phyloP scores from a whole-genome alignment of 805 yeast species.

The Lipomyces starkeyi region DNA sequence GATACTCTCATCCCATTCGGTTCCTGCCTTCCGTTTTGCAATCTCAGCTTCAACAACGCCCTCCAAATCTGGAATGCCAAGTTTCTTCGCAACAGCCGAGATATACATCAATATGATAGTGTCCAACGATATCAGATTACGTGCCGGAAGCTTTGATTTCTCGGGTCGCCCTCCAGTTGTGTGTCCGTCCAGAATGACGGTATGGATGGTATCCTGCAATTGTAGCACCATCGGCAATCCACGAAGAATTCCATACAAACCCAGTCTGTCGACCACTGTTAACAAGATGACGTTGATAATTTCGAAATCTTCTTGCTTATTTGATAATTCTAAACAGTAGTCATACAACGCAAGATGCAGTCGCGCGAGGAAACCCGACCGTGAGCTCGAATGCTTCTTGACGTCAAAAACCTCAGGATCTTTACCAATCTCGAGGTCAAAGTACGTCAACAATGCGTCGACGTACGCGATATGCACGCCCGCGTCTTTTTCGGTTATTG shows the following conservation, averaged over 20 bases:
- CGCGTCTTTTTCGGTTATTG: conserved; percentile 14
- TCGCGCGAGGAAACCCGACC: conserved; percentile 22
- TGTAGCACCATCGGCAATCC: conserved; percentile 35
- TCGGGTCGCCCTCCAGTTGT: neutral
- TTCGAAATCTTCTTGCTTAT: conserved; percentile 38
- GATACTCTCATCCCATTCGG: conserved; percentile 16
- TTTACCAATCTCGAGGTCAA: conserved; percentile 18
- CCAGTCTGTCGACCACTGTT: conserved; percentile 21
- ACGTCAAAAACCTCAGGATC: conserved; percentile 6
- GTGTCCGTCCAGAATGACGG: neutral
- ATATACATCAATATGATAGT: conserved; percentile 21
- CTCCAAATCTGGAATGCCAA: conserved; percentile 11
- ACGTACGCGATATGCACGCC: conserved; percentile 26
- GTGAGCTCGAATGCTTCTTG: conserved; percentile 8
- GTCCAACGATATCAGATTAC: conserved; percentile 15
- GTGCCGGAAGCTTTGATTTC: conserved; percentile 2
- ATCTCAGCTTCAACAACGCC: conserved; percentile 14
- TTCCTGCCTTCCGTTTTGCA: conserved; percentile 2
- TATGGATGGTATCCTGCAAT: conserved; percentile 25
- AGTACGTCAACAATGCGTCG: conserved; percentile 27
- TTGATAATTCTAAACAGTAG: conserved; percentile 15
- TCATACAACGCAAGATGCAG: conserved; percentile 25
- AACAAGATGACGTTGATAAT: conserved; percentile 24
- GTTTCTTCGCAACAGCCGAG: conserved; percentile 16
- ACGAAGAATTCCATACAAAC: conserved; percentile 21